A percentile compares a stretch with the other conserved stretches of the same genome.
Conservation (phyloP, 139 green algal species). For the Desmodesmus armatus region DNA sequence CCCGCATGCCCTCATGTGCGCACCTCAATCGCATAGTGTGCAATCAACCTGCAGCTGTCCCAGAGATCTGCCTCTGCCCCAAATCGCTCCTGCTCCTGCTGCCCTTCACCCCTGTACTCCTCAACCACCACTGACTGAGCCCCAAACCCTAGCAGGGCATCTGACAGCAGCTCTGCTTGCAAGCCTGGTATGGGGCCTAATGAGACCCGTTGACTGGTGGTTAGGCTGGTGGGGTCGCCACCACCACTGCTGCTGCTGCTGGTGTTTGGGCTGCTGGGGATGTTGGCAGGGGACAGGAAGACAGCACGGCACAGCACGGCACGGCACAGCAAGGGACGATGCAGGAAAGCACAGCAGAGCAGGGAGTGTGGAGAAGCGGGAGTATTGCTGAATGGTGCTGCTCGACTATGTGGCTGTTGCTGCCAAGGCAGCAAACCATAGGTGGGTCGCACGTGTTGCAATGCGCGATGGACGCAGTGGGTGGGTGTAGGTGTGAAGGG, state of each 20-base stretch:
- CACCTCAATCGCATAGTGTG: constrained; percentile 71
- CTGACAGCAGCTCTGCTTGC: constrained; percentile 64
- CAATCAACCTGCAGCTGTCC: constrained; percentile 71
- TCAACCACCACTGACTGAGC: constrained; percentile 66
- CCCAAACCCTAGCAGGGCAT: constrained; percentile 73
- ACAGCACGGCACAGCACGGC: background rate
- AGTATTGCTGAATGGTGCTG: background rate
- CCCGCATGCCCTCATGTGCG: background rate
- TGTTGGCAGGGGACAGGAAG: too few relatives aligned
- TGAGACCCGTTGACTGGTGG: constrained; percentile 50
- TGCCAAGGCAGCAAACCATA: background rate
- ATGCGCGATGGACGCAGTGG: background rate
- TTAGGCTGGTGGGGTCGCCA: background rate
- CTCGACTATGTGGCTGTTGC: background rate
- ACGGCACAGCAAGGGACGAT: background rate
- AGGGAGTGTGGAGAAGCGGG: too few relatives aligned
- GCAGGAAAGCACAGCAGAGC: too few relatives aligned
- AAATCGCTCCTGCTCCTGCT: constrained; percentile 39
- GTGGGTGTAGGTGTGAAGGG: too few relatives aligned
- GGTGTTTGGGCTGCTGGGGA: too few relatives aligned
- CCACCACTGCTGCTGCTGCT: constrained; percentile 5
- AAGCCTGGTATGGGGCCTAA: constrained; percentile 54
- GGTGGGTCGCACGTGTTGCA: background rate
- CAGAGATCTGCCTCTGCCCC: constrained; percentile 52
- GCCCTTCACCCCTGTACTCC: background rate